A percentile compares a stretch with the other conserved stretches of the same genome.
phyloP scores from a whole-genome alignment of 257 asterid genomes.

The Phtheirospermum japonicum region DNA sequence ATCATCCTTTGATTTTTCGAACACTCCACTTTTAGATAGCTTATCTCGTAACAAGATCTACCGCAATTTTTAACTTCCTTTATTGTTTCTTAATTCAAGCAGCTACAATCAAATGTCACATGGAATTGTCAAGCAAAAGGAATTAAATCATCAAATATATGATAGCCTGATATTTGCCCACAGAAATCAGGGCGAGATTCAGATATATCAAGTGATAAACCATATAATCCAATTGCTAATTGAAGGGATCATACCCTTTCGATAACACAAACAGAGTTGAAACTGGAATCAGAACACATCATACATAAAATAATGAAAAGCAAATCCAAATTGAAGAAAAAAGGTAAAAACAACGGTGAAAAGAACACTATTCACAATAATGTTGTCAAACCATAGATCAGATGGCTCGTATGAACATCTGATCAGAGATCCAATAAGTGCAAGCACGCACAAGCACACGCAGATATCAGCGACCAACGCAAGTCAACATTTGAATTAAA shows the following conservation, averaged over 20 bases:
- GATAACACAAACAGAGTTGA: background rate
- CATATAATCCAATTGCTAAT: background rate
- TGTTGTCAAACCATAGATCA: conserved; percentile 2
- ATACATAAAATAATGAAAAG: background rate
- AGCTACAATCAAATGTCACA: background rate
- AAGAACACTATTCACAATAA: background rate
- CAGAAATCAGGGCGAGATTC: background rate
- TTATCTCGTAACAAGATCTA: conserved; percentile 6
- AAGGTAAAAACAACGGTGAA: background rate
- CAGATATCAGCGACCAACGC: background rate
- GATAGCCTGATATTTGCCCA: background rate
- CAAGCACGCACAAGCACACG: background rate
- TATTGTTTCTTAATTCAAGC: background rate
- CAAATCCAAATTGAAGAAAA: background rate
- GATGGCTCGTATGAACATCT: background rate
- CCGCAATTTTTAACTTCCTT: background rate
- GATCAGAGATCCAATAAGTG: conserved; percentile 22
- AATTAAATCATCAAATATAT: background rate
- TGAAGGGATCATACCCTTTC: background rate
- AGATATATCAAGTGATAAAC: conserved; percentile 10
- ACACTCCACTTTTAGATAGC: too few relatives aligned
- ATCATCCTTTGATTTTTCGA: too few relatives aligned
- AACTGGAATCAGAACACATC: conserved; percentile 9
- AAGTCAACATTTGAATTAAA: background rate
- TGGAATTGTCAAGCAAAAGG: background rate